phyloP scores from a whole-genome alignment of 225 moss, liverwort and hornwort genomes.

The Anthoceros angustus region DNA sequence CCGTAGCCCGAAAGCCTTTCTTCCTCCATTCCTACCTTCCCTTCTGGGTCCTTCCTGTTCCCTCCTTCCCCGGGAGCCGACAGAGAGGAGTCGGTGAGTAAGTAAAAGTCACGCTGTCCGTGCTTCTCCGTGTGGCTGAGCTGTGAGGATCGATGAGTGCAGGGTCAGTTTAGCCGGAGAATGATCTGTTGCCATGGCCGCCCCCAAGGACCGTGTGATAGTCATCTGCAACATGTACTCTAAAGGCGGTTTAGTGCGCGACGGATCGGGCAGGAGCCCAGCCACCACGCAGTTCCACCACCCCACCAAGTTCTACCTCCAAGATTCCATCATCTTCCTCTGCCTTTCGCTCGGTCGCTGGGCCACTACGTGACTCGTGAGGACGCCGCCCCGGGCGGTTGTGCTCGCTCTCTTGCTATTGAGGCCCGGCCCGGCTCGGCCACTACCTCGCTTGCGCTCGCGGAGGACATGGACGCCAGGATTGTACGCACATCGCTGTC shows the following conservation, averaged over 20 bases:
- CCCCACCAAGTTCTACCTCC: neutral
- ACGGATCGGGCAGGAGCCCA: slow-evolving; percentile 3
- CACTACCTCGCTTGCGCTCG: no score
- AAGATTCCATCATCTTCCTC: slow-evolving; percentile 1
- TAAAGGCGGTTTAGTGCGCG: neutral
- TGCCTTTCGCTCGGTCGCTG: neutral
- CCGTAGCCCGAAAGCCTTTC: no score
- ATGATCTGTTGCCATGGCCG: slow-evolving; percentile 1
- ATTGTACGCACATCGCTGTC: no score
- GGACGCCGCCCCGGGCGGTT: neutral
- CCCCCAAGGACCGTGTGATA: neutral
- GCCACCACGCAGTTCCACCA: slow-evolving; percentile 5
- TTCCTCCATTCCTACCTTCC: no score
- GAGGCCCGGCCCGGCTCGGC: no score
- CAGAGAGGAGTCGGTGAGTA: no score
- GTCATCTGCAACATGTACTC: neutral
- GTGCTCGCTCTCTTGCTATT: neutral
- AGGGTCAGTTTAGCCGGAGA: neutral
- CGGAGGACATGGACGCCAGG: no score
- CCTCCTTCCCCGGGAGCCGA: no score
- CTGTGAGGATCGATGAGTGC: no score
- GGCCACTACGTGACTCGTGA: neutral
- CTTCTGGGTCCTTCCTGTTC: no score
- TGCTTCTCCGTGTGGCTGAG: no score
- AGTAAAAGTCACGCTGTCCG: no score